These are phyloP conservation scores for Castanea sativa DNA, from an alignment of 306 rosid genomes.

Conservation along the genomic window DNA sequence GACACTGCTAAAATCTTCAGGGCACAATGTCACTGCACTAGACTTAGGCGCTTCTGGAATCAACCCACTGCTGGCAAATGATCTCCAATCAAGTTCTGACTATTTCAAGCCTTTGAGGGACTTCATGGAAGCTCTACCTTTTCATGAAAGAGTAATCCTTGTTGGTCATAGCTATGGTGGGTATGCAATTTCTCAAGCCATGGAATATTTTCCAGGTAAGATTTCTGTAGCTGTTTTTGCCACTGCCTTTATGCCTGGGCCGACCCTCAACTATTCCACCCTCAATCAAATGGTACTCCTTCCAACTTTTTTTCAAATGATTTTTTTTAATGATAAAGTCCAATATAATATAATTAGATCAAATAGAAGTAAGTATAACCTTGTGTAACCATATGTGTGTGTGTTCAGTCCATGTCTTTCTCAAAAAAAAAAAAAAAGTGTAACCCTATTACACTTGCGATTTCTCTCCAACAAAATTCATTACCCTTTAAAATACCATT, in stretches of 20 bases:
- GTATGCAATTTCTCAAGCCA: too few species aligned
- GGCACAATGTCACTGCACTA: conserved; percentile 33
- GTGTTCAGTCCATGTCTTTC: too few species aligned
- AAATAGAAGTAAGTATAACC: too few species aligned
- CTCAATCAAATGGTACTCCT: conserved; percentile 25
- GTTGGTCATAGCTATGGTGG: not conserved
- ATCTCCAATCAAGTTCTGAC: conserved; percentile 24
- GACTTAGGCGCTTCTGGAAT: conserved; percentile 42
- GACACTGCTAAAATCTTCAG: conserved; percentile 8
- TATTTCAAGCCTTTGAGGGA: conserved; percentile 36
- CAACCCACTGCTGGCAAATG: not conserved
- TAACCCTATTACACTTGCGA: too few species aligned
- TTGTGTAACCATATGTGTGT: too few species aligned
- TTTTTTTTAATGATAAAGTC: too few species aligned
- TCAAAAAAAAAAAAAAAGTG: too few species aligned
- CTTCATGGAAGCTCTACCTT: conserved; percentile 25
- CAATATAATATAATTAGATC: too few species aligned
- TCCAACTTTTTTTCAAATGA: too few species aligned
- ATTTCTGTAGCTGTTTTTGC: conserved; percentile 37
- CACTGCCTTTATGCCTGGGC: conserved; percentile 47
- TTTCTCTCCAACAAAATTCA: too few species aligned
- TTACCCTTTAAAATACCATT: too few species aligned
- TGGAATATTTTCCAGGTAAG: not conserved
- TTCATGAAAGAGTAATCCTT: conserved; percentile 25
- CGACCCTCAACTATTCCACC: conserved; percentile 23